These are phyloP conservation scores for Annulohypoxylon bovei DNA, from an alignment of 495 filamentous ascomycete species.

Conservation along the genomic window DNA sequence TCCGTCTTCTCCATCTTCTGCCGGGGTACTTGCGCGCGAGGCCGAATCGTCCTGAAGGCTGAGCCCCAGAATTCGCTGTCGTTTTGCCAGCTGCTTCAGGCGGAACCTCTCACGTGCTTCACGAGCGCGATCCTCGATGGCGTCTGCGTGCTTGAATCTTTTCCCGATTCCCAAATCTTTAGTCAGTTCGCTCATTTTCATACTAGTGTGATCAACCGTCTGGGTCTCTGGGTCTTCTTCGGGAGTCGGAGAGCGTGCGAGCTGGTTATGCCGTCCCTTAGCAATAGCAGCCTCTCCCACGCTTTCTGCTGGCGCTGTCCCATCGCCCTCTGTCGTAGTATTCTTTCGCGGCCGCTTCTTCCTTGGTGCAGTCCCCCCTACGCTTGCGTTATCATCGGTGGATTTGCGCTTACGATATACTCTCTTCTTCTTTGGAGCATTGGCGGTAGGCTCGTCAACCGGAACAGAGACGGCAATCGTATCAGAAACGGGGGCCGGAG, in stretches of 20 bases:
- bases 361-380: constrained; percentile 35
- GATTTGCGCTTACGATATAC: constrained; percentile 36
- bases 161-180: constrained; percentile 80
- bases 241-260: constrained; percentile 70
- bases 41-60: constrained; percentile 14
- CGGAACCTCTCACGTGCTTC: constrained; percentile 53
- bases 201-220: constrained; percentile 71
- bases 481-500: constrained; percentile 32
- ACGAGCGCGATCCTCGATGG: constrained; percentile 60
- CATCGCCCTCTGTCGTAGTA: constrained; percentile 4
- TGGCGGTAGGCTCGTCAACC: constrained; percentile 12
- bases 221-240: constrained; percentile 80
- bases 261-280: constrained; percentile 43
- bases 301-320: constrained; percentile 19
- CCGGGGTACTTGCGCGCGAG: constrained; percentile 23
- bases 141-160: constrained; percentile 75
- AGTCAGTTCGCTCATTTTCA: constrained; percentile 86
- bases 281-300: constrained; percentile 38
- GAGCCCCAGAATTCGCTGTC: constrained; percentile 46
- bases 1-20: constrained; percentile 28
- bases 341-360: constrained; percentile 38
- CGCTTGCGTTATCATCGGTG: constrained; percentile 13
- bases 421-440: constrained; percentile 42
- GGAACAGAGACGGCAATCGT: constrained; percentile 26
- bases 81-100: constrained; percentile 44